phyloP scores from a whole-genome alignment of 2,329 filamentous ascomycete species.

The Fusarium aywerte region DNA sequence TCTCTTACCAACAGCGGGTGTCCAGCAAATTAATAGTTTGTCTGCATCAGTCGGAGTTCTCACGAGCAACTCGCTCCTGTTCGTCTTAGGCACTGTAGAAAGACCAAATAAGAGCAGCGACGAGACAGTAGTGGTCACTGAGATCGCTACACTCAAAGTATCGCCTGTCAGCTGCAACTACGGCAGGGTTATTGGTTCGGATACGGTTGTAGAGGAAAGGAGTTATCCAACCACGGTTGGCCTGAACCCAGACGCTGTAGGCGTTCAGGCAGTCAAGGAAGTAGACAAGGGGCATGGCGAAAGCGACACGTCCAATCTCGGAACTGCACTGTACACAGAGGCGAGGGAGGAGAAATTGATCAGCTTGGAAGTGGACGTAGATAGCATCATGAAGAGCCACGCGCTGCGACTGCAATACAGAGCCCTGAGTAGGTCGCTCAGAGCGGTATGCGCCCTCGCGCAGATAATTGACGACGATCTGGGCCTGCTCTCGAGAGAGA shows the following conservation, averaged over 20 bases:
- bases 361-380: not conserved
- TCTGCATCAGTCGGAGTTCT: not conserved
- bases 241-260: not conserved
- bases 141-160: accelerated
- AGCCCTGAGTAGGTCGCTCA: not conserved
- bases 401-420: not conserved
- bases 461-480: not conserved
- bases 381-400: not conserved
- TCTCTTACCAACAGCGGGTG: not conserved
- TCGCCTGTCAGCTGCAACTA: not conserved
- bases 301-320: not conserved
- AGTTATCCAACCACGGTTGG: not conserved
- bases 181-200: too few species aligned
- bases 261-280: not conserved
- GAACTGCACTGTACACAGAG: not conserved
- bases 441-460: not conserved
- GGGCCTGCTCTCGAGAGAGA: not conserved
- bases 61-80: too few species aligned
- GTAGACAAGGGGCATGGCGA: not conserved
- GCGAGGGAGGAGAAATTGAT: not conserved
- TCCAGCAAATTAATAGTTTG: not conserved
- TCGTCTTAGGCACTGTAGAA: not conserved
- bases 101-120: not conserved
- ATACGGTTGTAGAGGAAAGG: not conserved
- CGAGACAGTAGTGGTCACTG: not conserved